Evolutionary conservation across 1,284 basidiomycete genomes (phyloP).

Genomic region (Cutaneotrichosporon sp.): DNA sequence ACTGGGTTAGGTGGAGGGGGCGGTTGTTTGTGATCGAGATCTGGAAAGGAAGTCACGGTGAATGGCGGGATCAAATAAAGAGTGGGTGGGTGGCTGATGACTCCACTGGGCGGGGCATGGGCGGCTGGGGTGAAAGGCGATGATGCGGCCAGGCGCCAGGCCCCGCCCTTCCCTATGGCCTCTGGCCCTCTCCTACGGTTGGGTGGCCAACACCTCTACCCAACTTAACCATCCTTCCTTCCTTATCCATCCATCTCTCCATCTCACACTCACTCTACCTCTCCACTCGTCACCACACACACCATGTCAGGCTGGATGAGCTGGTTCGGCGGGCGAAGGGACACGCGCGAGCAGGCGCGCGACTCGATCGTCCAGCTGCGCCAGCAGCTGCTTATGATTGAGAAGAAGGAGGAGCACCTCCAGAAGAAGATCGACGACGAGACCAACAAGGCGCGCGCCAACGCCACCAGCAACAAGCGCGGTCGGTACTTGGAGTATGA

Average conservation of each 20-base stretch:
- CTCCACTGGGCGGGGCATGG: no score
- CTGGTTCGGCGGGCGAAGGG: slow-evolving; percentile 68
- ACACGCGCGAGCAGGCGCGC: slow-evolving; percentile 74
- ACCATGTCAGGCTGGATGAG: slow-evolving; percentile 88
- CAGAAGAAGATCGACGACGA: slow-evolving; percentile 98
- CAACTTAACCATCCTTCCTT: no score
- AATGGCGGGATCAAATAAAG: background rate
- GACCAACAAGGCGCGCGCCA: slow-evolving; percentile 83
- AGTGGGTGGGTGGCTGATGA: no score
- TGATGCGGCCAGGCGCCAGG: background rate
- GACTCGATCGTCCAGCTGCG: slow-evolving; percentile 85
- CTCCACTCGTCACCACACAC: slow-evolving; percentile 8
- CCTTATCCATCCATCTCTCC: no score
- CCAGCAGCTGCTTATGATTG: slow-evolving; percentile 89
- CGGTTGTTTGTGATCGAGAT: slow-evolving; percentile 16
- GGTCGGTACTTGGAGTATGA: slow-evolving; percentile 51
- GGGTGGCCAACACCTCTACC: slow-evolving; percentile 7
- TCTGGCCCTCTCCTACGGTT: no score
- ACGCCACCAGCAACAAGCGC: slow-evolving; percentile 91
- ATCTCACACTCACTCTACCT: no score
- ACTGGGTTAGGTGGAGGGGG: no score
- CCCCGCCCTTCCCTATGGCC: no score
- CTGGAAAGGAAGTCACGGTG: background rate
- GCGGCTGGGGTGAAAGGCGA: no score
- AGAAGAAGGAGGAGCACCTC: slow-evolving; percentile 98